Conservation (phyloP, 2,329 filamentous ascomycete genomes). For the Colletotrichum endophyticum region DNA sequence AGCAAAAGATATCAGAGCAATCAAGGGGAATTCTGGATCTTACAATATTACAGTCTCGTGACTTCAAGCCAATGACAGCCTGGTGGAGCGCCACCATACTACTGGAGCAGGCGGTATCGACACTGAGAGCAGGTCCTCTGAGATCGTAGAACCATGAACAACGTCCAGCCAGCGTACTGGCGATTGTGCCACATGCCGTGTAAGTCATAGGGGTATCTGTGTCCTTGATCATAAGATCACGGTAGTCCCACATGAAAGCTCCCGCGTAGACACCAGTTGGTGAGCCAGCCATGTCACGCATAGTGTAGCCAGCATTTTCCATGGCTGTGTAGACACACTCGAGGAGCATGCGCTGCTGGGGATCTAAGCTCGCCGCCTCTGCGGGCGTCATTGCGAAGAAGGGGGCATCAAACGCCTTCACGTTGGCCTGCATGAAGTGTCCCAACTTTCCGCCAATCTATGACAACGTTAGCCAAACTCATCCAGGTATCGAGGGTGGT, state of each 20-base stretch:
- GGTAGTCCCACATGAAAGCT: constrained; percentile 44
- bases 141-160: constrained; percentile 50
- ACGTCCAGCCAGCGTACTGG: neutral
- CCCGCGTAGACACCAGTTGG: constrained; percentile 48
- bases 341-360: constrained; percentile 30
- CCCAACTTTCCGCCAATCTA: neutral
- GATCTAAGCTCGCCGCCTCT: constrained; percentile 31
- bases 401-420: constrained; percentile 24
- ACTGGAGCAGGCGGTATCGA: neutral
- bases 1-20: neutral
- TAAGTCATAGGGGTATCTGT: constrained; percentile 36
- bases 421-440: neutral
- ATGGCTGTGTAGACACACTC: neutral
- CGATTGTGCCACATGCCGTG: neutral
- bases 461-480: neutral
- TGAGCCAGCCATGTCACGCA: neutral
- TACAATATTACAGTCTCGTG: neutral
- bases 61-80: constrained; percentile 26
- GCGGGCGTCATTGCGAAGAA: constrained; percentile 25
- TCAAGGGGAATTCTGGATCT: neutral
- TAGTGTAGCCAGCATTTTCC: constrained; percentile 11
- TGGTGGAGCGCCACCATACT: neutral
- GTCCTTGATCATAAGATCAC: constrained; percentile 28
- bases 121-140: constrained; percentile 31
- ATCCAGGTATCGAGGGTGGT: neutral